These are phyloP conservation scores for Dipteronia sinensis DNA, from an alignment of 345 rosid species.

Conservation along the genomic window DNA sequence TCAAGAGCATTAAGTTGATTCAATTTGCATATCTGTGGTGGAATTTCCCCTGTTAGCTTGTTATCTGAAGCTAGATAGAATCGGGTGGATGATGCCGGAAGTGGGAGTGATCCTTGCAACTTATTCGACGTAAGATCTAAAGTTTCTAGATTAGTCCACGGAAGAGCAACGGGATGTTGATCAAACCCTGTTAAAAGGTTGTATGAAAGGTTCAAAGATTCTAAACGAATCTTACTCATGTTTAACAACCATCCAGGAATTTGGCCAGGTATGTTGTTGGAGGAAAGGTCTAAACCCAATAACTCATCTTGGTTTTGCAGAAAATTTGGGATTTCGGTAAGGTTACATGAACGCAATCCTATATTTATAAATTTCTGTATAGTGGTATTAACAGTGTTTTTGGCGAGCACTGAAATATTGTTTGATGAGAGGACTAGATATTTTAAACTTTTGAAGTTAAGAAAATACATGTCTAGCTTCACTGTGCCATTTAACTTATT, in stretches of 20 bases:
- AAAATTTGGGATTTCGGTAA: constrained; percentile 28
- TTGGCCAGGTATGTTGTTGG: constrained; percentile 25
- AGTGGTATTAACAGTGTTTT: neutral
- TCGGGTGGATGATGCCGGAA: too few relatives aligned
- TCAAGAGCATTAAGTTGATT: too few relatives aligned
- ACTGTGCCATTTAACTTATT: constrained; percentile 26
- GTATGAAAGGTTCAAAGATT: neutral
- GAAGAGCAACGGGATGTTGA: too few relatives aligned
- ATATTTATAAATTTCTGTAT: neutral
- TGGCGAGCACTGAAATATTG: neutral
- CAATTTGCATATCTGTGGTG: too few relatives aligned
- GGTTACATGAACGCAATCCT: constrained; percentile 12
- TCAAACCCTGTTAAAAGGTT: too few relatives aligned
- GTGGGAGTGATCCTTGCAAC: too few relatives aligned
- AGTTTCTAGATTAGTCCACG: too few relatives aligned
- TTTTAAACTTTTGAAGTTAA: neutral
- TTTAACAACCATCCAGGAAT: constrained; percentile 12
- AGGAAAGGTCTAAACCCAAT: constrained; percentile 9
- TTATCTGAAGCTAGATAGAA: too few relatives aligned
- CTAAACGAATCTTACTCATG: neutral
- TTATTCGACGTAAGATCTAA: too few relatives aligned
- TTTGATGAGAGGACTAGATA: neutral
- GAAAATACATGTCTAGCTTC: neutral
- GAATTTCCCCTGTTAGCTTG: too few relatives aligned
- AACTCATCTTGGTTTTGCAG: constrained; percentile 14